phyloP scores from a whole-genome alignment of 2,329 filamentous ascomycete genomes.

The Annulohypoxylon truncatum region DNA sequence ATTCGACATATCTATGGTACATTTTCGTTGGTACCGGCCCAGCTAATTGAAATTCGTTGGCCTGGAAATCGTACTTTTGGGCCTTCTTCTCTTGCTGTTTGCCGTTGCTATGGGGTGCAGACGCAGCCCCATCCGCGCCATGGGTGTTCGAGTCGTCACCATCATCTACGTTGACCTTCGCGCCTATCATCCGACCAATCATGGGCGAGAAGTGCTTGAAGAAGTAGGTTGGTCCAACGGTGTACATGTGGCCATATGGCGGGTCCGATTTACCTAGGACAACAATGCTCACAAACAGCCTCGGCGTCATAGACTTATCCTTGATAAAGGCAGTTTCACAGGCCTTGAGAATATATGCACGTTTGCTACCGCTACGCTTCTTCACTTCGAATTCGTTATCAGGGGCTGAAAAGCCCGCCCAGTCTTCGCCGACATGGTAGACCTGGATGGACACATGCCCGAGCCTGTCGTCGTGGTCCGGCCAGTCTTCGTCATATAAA shows the following conservation, averaged over 20 bases:
- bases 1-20: slow-evolving; percentile 94
- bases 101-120: slow-evolving; percentile 27
- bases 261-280: slow-evolving; percentile 80
- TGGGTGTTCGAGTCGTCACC: slow-evolving; percentile 57
- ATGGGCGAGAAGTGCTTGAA: slow-evolving; percentile 89
- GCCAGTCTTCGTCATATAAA: slow-evolving; percentile 89
- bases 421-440: slow-evolving; percentile 68
- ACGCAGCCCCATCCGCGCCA: slow-evolving; percentile 38
- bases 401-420: slow-evolving; percentile 73
- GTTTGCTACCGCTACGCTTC: slow-evolving; percentile 87
- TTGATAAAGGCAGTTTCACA: slow-evolving; percentile 72
- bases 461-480: slow-evolving; percentile 86
- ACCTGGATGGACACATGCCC: slow-evolving; percentile 84
- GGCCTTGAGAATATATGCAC: slow-evolving; percentile 81
- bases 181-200: slow-evolving; percentile 83
- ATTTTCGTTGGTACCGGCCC: slow-evolving; percentile 84
- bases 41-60: slow-evolving; percentile 87
- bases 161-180: slow-evolving; percentile 73
- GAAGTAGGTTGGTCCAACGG: slow-evolving; percentile 78
- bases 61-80: slow-evolving; percentile 91
- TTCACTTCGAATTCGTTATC: slow-evolving; percentile 75
- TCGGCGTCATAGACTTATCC: slow-evolving; percentile 74
- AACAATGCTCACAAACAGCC: slow-evolving; percentile 78
- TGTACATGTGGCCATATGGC: slow-evolving; percentile 78
- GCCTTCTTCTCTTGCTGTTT: slow-evolving; percentile 61